Percentiles rank a stretch among this genome's conserved stretches.
Evolutionary conservation across 2,329 filamentous ascomycete species (phyloP).

Genomic region (Aspergillus versicolor): DNA sequence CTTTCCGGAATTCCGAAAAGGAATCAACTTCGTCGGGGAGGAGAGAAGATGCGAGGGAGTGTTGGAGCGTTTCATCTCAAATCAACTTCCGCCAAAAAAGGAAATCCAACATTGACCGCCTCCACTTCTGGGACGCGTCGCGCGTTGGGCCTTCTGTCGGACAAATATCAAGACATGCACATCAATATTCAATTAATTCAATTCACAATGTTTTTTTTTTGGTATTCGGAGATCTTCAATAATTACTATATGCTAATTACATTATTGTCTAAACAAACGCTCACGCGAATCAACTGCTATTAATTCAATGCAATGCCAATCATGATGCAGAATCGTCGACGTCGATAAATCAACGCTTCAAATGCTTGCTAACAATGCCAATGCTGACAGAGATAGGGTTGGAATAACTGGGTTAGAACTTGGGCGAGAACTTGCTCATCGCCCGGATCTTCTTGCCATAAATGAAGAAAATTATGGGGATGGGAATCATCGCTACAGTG

Average conservation of each 20-base stretch:
- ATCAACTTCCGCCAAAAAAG: neutral
- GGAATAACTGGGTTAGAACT: constrained; percentile 14
- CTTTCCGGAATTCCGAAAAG: neutral
- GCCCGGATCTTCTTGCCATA: constrained; percentile 46
- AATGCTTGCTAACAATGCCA: neutral
- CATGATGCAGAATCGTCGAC: neutral
- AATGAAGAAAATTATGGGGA: constrained; percentile 48
- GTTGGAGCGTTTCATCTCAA: constrained; percentile 2
- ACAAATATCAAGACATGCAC: neutral
- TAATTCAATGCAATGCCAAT: constrained; percentile 1
- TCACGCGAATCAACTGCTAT: neutral
- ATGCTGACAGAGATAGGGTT: neutral
- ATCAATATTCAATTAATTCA: neutral
- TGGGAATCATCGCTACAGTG: constrained; percentile 42
- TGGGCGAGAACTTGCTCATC: constrained; percentile 43
- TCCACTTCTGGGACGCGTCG: constrained; percentile 10
- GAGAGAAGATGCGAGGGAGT: neutral
- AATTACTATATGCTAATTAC: neutral
- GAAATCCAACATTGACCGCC: constrained; percentile 7
- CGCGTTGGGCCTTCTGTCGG: neutral
- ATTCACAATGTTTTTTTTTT: neutral
- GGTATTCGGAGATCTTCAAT: neutral
- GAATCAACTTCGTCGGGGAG: neutral
- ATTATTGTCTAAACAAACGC: neutral
- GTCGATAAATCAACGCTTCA: neutral